Evolutionary conservation across 2,329 filamentous ascomycete species (phyloP).

Genomic region (Aspergillus nomiae): DNA sequence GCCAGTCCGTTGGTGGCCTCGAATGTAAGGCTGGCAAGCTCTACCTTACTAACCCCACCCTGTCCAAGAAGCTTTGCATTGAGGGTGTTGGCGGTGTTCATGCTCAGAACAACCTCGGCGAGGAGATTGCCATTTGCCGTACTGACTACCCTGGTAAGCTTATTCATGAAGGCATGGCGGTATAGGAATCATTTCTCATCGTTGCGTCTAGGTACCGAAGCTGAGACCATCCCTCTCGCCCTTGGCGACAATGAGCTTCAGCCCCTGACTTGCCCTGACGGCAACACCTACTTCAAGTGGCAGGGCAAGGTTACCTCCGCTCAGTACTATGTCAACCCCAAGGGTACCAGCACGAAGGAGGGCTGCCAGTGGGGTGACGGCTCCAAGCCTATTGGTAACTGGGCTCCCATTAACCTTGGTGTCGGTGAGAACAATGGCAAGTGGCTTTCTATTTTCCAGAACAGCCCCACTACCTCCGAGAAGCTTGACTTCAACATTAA

Average conservation of each 20-base stretch:
- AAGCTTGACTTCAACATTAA: conserved; percentile 77
- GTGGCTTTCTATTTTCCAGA: conserved; percentile 83
- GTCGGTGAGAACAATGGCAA: conserved; percentile 73
- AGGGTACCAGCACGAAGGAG: conserved; percentile 65
- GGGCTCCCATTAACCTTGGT: conserved; percentile 82
- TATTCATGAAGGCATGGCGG: not conserved
- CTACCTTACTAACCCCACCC: conserved; percentile 69
- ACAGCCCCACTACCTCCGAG: conserved; percentile 71
- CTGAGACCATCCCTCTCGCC: conserved; percentile 77
- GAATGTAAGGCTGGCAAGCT: conserved; percentile 74
- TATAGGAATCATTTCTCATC: not conserved
- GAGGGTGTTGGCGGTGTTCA: conserved; percentile 69
- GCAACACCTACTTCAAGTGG: conserved; percentile 75
- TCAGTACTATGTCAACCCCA: conserved; percentile 95
- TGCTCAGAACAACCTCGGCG: conserved; percentile 72
- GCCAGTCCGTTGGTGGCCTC: conserved; percentile 86
- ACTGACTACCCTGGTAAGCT: conserved; percentile 86
- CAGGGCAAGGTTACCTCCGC: conserved; percentile 74
- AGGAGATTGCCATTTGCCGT: conserved; percentile 76
- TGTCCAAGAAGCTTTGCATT: conserved; percentile 72
- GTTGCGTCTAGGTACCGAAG: conserved; percentile 64
- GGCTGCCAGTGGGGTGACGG: conserved; percentile 76
- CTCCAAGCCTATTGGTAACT: conserved; percentile 70
- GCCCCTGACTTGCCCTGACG: conserved; percentile 74
- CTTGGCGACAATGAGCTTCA: conserved; percentile 61